phyloP scores from a whole-genome alignment of 1,139 yeast species.

The Suhomyces bribrorum region DNA sequence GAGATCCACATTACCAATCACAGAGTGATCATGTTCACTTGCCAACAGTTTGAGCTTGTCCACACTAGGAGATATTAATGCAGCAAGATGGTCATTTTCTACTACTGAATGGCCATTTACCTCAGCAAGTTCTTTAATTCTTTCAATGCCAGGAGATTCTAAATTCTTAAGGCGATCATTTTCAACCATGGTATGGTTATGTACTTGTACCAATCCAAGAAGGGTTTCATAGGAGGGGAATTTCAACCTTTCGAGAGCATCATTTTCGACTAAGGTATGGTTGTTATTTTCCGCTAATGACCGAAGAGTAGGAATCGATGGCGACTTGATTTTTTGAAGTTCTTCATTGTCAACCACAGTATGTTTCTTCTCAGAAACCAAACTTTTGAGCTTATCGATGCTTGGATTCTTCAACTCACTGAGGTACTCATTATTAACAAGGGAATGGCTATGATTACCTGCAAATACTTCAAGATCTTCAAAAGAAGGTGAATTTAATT shows the following conservation, averaged over 20 bases:
- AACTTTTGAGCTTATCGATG: constrained; percentile 15
- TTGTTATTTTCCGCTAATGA: constrained; percentile 15
- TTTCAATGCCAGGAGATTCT: constrained; percentile 16
- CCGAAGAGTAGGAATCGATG: constrained; percentile 16
- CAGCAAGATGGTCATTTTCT: constrained; percentile 4
- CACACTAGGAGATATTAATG: constrained; percentile 6
- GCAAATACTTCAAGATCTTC: neutral
- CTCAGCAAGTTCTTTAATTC: constrained; percentile 20
- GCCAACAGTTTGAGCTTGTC: constrained; percentile 23
- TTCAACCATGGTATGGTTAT: neutral
- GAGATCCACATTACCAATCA: constrained; percentile 21
- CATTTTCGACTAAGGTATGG: constrained; percentile 17
- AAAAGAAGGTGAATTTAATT: constrained; percentile 2
- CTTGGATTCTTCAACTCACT: constrained; percentile 17
- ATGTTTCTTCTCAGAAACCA: constrained; percentile 16
- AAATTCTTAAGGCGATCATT: constrained; percentile 14
- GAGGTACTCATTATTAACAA: neutral
- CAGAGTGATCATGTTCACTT: constrained; percentile 17
- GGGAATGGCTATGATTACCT: neutral
- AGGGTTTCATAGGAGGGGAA: constrained; percentile 14
- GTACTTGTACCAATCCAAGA: constrained; percentile 4
- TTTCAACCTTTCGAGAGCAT: constrained; percentile 15
- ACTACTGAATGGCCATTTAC: constrained; percentile 21
- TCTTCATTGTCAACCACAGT: constrained; percentile 12
- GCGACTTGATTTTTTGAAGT: constrained; percentile 15